Percentiles rank a stretch among this genome's conserved stretches.
Evolutionary conservation across 1,284 basidiomycete genomes (phyloP).

Genomic region (Ceratobasidium sp.): DNA sequence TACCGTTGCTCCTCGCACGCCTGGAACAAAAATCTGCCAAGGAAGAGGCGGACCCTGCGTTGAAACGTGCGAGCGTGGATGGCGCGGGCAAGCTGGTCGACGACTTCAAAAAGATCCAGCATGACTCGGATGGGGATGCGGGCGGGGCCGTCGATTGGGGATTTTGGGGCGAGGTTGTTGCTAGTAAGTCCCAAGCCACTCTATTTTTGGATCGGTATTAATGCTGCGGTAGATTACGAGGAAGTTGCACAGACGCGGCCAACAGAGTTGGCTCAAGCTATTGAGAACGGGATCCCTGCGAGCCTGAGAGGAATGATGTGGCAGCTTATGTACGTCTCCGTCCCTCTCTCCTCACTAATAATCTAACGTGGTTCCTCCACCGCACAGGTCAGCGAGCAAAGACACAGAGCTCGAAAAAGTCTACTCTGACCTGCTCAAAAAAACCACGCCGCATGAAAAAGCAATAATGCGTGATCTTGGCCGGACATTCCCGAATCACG

Average conservation of each 20-base stretch:
- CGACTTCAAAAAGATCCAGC: slow-evolving; percentile 42
- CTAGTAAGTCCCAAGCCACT: slow-evolving; percentile 58
- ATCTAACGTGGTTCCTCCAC: slow-evolving; percentile 37
- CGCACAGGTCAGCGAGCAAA: slow-evolving; percentile 79
- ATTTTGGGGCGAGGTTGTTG: slow-evolving; percentile 96
- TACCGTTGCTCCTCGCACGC: slow-evolving; percentile 60
- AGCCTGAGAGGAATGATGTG: slow-evolving; percentile 92
- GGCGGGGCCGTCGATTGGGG: slow-evolving; percentile 71
- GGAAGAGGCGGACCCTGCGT: slow-evolving; percentile 45
- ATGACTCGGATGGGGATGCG: slow-evolving; percentile 44
- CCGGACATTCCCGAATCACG: slow-evolving; percentile 96
- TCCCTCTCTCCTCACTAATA: background rate
- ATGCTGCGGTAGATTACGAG: slow-evolving; percentile 70
- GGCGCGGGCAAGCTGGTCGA: slow-evolving; percentile 70
- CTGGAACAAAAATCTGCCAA: slow-evolving; percentile 56
- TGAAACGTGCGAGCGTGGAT: slow-evolving; percentile 58
- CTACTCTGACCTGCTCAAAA: slow-evolving; percentile 84
- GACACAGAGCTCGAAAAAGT: slow-evolving; percentile 83
- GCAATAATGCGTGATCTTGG: slow-evolving; percentile 89
- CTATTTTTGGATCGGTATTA: slow-evolving; percentile 15
- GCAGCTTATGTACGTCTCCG: slow-evolving; percentile 83
- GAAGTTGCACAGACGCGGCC: slow-evolving; percentile 77
- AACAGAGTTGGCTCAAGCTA: slow-evolving; percentile 82
- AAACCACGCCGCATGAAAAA: slow-evolving; percentile 87
- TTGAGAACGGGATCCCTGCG: slow-evolving; percentile 88